phyloP scores from a whole-genome alignment of 495 filamentous ascomycete genomes.

The Aspergillus heteromorphus region DNA sequence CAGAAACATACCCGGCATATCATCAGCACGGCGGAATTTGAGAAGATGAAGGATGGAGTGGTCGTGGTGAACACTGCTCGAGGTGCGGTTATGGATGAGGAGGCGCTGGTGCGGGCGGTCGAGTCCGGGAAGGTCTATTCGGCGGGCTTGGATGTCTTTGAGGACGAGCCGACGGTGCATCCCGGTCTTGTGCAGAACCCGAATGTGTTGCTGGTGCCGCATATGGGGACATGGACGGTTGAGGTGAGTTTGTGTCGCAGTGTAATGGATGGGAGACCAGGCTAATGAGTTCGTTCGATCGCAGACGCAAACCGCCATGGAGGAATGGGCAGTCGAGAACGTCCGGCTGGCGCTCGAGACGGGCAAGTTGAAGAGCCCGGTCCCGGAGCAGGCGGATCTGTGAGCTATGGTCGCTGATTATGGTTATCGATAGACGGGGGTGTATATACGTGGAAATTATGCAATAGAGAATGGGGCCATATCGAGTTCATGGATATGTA shows the following conservation, averaged over 20 bases:
- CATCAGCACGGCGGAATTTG: slow-evolving; percentile 57
- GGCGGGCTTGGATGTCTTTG: slow-evolving; percentile 64
- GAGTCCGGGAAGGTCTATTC: slow-evolving; percentile 55
- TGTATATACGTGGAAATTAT: neutral
- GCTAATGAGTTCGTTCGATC: neutral
- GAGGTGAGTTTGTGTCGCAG: slow-evolving; percentile 43
- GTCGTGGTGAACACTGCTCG: slow-evolving; percentile 70
- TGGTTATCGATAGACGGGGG: neutral
- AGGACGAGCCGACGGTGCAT: slow-evolving; percentile 62
- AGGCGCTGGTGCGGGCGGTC: slow-evolving; percentile 59
- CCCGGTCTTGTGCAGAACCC: slow-evolving; percentile 54
- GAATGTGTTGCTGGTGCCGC: slow-evolving; percentile 59
- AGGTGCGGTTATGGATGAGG: slow-evolving; percentile 66
- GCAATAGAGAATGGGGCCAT: too few species aligned
- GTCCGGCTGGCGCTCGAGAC: slow-evolving; percentile 49
- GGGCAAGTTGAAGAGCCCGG: slow-evolving; percentile 51
- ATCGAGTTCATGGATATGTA: neutral
- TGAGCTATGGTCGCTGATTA: slow-evolving; percentile 5
- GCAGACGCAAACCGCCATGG: slow-evolving; percentile 59
- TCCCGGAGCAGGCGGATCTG: slow-evolving; percentile 54
- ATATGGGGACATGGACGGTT: slow-evolving; percentile 64
- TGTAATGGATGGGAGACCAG: neutral
- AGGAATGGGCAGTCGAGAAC: slow-evolving; percentile 60
- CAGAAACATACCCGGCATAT: slow-evolving; percentile 62
- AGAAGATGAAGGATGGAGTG: slow-evolving; percentile 64